A percentile compares a stretch with the other conserved stretches of the same genome.
Evolutionary conservation across 2,329 filamentous ascomycete species (phyloP).

Genomic region (Fusarium sambucinum): DNA sequence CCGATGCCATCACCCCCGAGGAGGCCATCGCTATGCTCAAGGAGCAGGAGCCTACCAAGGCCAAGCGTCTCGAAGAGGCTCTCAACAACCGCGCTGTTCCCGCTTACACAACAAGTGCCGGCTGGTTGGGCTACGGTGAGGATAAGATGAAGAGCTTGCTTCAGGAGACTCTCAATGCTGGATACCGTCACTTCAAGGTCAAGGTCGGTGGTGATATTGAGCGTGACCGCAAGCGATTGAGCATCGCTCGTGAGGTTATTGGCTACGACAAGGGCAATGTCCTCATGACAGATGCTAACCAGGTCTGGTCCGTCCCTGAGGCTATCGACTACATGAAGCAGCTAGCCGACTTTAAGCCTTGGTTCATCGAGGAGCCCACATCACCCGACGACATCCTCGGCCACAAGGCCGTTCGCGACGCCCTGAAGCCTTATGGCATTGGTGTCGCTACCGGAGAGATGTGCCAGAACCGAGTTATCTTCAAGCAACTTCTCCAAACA

Average conservation of each 20-base stretch:
- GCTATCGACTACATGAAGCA: conserved; percentile 88
- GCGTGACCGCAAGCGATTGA: conserved; percentile 76
- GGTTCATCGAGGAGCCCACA: conserved; percentile 96
- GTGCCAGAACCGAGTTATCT: conserved; percentile 94
- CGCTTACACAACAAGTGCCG: conserved; percentile 90
- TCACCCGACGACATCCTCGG: conserved; percentile 90
- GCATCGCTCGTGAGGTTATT: conserved; percentile 82
- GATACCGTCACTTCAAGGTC: conserved; percentile 90
- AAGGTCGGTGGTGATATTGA: conserved; percentile 84
- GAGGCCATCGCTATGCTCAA: conserved; percentile 81
- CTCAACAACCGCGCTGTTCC: conserved; percentile 81
- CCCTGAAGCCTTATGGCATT: conserved; percentile 78
- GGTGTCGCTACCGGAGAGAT: conserved; percentile 93
- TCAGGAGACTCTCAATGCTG: conserved; percentile 78
- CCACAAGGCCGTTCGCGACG: conserved; percentile 86
- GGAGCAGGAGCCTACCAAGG: conserved; percentile 75
- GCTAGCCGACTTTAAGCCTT: conserved; percentile 85
- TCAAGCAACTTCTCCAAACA: conserved; percentile 87
- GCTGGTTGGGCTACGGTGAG: conserved; percentile 91
- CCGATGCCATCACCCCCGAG: conserved; percentile 88
- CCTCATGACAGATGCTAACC: conserved; percentile 94
- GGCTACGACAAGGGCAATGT: conserved; percentile 86
- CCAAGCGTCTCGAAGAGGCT: conserved; percentile 78
- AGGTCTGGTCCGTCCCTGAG: conserved; percentile 91
- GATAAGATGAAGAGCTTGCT: conserved; percentile 85